A percentile compares a stretch with the other conserved stretches of the same genome.
Evolutionary conservation across 805 yeast genomes (phyloP).

Genomic region (Candida argentea): DNA sequence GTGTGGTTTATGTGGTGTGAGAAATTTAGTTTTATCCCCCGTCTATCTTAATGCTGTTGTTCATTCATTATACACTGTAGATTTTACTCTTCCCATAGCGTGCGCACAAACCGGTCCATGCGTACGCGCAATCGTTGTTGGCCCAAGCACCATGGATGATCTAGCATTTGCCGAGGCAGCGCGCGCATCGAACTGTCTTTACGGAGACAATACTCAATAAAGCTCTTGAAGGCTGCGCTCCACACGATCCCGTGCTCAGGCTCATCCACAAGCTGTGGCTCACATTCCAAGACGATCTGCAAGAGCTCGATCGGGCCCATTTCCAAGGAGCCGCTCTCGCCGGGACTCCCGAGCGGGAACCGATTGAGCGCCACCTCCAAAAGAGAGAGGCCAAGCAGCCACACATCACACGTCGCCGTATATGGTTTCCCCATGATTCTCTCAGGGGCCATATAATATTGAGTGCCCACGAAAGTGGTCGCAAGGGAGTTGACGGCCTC

Average conservation of each 20-base stretch:
- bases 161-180: conserved; percentile 85
- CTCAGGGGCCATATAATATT: conserved; percentile 98
- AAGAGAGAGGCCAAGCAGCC: conserved; percentile 90
- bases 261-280: conserved; percentile 72
- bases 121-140: conserved; percentile 63
- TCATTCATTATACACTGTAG: too few relatives aligned
- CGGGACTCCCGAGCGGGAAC: conserved; percentile 55
- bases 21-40: too few relatives aligned
- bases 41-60: too few relatives aligned
- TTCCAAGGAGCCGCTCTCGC: conserved; percentile 25
- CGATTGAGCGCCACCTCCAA: conserved; percentile 89
- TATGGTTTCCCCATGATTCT: conserved; percentile 93
- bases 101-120: conserved; percentile 77
- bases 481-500: conserved; percentile 93
- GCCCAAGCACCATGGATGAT: conserved; percentile 86
- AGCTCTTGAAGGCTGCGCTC: conserved; percentile 76
- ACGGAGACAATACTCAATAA: conserved; percentile 68
- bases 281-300: conserved; percentile 68
- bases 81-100: conserved; percentile 77
- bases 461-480: conserved; percentile 94
- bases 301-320: conserved; percentile 74
- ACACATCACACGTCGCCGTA: conserved; percentile 89
- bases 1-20: too few relatives aligned
- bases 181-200: conserved; percentile 78
- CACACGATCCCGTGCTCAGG: conserved; percentile 68